Base-by-base conservation (phyloP, 2,329 filamentous ascomycete species). In the Rachicladosporium sp. region DNA sequence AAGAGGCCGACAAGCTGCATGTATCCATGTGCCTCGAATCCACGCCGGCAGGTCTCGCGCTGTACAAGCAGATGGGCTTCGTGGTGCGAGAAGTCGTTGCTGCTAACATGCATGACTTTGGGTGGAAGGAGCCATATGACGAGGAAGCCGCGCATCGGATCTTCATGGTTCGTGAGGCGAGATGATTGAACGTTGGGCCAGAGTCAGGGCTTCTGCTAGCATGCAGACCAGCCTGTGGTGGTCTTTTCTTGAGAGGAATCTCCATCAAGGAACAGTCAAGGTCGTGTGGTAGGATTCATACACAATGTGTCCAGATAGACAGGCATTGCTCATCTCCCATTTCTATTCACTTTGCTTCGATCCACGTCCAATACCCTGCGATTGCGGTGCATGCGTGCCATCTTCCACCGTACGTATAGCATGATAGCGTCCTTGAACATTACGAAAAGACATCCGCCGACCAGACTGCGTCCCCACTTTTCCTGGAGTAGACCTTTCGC, bases 391-490 rank as follows among this genome's bases (percentile, higher is more conserved):
- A 65, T 64, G 48, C 62, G 57, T 41, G 66, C 68, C 58, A 68
- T 65, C 53, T 58, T 65, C 66, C 67, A 71, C 37, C 64, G 38
- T 29, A 68, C 76, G 51, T 80, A 80, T 2, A 80, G 60, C 49
- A 75, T 62, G 29, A 79, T 50, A 4, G 71, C 72, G 57, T 80
- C 78, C 59, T 88, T 91, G 38, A 94, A 60, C 6, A 94, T 78
- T n/a, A 95, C 78, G 52, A 89, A 94, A 12, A 93, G 63, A 56
- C 85, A 91, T 0, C 89, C 91, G 1, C 91, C 91, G 1, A 91
- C 72, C 2, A 98, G 68, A 53, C 84, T 95, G 40, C 91, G 72
- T 1, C 87, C 91, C 85, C 91, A 96, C 43, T 80, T 76, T 49
- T 82, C 75, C 54, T 89, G 83, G 23, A 96, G 59, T 19, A 96